Evolutionary conservation across 306 rosid species (phyloP), one percentile per base, ranked within the genome.

Genomic region (Cucurbita moschata): DNA sequence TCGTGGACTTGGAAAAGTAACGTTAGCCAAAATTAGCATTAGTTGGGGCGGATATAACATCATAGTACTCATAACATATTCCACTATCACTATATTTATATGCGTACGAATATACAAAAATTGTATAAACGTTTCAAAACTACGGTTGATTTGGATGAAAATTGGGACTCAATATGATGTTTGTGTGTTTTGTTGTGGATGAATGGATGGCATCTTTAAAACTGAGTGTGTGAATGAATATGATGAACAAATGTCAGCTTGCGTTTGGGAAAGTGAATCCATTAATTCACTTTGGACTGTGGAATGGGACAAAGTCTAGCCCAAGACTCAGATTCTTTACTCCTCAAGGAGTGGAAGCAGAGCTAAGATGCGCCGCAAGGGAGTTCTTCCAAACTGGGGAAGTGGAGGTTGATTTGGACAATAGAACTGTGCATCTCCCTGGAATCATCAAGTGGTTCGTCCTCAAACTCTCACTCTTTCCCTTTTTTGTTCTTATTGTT

Each of bases 261-360:
- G 81, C 88, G 59, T 78, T 83, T 42, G 82, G 77, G 58, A 88
- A 89, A 83, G 76, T 91, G 80, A 89, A 89, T 78, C 97, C 97
- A 2, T 68, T 95, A 72, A 68, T 91, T 40, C 99, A 95, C 70
- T 95, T 91, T 66, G 99, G 97, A 61, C 86, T 95, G 8, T 91
- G 97, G 74, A 83, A 85, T 15, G 99, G 97, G 16, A 82, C 99
- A 57, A 85, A 80, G 75, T 95, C 96, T 39, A 86, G 99, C 85
- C 97, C 99, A 38, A 80, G 82, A 1, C 92, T 89, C 64, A 86
- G 88, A 58, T 91, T 91, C 84, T 91, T 85, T 81, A 79, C 90
- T 15, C 81, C 96, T 4, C 79, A 81, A 78, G 95, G 91, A 80
- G 87, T 89, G 14, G 92, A 81, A 65, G 87, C 88, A 35, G 96